Evolutionary conservation across 1,284 basidiomycete genomes (phyloP).

Genomic region (Cryptococcus amylolentus): DNA sequence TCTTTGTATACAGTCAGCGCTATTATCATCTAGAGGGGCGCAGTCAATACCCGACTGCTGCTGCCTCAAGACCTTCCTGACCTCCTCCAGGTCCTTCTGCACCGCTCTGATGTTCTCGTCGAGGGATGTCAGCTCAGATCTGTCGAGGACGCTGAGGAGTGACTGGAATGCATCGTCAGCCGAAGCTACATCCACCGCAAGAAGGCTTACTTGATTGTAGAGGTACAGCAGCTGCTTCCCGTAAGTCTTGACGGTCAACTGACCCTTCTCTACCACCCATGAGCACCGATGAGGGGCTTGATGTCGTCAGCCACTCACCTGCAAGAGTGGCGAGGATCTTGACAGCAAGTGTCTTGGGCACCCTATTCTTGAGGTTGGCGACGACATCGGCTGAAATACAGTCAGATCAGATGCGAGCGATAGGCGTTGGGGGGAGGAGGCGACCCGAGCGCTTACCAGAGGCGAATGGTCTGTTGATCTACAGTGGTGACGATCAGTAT

Average conservation of each 20-base stretch:
- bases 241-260: constrained; percentile 48
- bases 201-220: constrained; percentile 43
- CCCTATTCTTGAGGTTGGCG: constrained; percentile 78
- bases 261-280: constrained; percentile 33
- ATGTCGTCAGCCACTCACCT: constrained; percentile 50
- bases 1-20: constrained; percentile 52
- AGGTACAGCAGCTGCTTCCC: constrained; percentile 66
- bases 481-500: background rate
- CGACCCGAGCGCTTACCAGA: constrained; percentile 29
- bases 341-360: constrained; percentile 73
- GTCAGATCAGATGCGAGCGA: background rate
- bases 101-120: constrained; percentile 56
- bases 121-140: constrained; percentile 25
- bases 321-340: constrained; percentile 74
- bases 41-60: constrained; percentile 54
- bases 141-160: constrained; percentile 24
- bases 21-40: background rate
- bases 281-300: background rate
- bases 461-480: constrained; percentile 44
- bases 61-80: constrained; percentile 59
- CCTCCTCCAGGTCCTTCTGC: constrained; percentile 62
- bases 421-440: background rate
- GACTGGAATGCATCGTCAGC: constrained; percentile 5
- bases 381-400: constrained; percentile 65
- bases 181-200: background rate